Base-by-base conservation (phyloP, 2,329 filamentous ascomycete species). In the Cercospora sp. region DNA sequence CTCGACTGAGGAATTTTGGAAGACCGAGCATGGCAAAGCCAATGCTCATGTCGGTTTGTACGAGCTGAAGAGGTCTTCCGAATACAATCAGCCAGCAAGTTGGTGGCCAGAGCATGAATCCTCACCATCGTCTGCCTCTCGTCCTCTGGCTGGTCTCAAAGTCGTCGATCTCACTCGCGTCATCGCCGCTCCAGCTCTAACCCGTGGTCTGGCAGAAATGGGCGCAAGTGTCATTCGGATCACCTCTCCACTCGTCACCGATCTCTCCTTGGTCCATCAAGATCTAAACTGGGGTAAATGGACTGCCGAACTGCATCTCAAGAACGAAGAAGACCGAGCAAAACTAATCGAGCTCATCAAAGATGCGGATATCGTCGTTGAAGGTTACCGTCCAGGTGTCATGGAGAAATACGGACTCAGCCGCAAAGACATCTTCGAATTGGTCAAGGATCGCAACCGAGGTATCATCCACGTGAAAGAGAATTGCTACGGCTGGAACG, bases 161-260 rank as follows among this genome's bases (percentile, higher is more conserved):
- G 90, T 93, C 5, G 84, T 93, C 5, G 91, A 94, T 75, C 80
- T 93, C 31, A 91, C 90, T 75, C 88, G 90, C 48, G 89, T 93
- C 74, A 92, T 93, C 70, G 91, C 91, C 3, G 90, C 90, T 0
- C 90, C 90, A n/a, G 87, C 89, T 4, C 88, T 93, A 71, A 88
- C 88, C 3, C 86, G 90, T 31, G 88, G 88, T 1, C 84, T 93
- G 0, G 90, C 89, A n/a, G 90, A 91, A 69, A 90, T 92, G 75
- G 91, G 91, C 2, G 91, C 91, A 7, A 86, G 89, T 63, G 90
- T 93, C 0, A 83, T 93, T 71, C 91, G 92, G 73, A n/a, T n/a
- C n/a, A n/a, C n/a, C n/a, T n/a, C n/a, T n/a, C n/a, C n/a, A n/a
- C n/a, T n/a, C n/a, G n/a, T n/a, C n/a, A 89, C 89, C 16, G 90